Percentiles rank a stretch among this genome's conserved stretches.
Conservation (phyloP, 2,329 filamentous ascomycete species). For the Colletotrichum camelliae region DNA sequence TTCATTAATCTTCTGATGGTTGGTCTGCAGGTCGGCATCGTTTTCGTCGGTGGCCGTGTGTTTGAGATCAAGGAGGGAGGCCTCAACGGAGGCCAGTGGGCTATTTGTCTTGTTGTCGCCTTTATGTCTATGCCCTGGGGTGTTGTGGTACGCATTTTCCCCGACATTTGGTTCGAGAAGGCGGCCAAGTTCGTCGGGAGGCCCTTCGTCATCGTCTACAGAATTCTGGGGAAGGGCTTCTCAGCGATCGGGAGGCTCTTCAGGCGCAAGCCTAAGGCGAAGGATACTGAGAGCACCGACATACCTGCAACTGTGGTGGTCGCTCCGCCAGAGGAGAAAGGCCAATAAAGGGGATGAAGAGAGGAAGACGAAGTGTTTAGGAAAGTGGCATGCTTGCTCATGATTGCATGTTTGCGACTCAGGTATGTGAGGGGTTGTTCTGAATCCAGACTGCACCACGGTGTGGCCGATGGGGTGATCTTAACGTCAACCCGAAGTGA, state of each 20-base stretch:
- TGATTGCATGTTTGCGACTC: neutral
- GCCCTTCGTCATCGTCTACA: conserved; percentile 80
- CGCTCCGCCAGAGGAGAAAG: neutral
- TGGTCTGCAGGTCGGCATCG: conserved; percentile 60
- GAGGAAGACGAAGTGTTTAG: neutral
- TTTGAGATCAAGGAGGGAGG: conserved; percentile 46
- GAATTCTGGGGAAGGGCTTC: neutral
- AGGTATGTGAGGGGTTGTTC: neutral
- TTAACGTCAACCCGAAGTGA: neutral
- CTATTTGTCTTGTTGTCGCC: conserved; percentile 55
- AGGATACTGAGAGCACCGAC: neutral
- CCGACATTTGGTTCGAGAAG: conserved; percentile 72
- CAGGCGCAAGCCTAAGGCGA: neutral
- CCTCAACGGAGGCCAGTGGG: conserved; percentile 59
- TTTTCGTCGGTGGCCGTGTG: conserved; percentile 62
- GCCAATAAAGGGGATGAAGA: neutral
- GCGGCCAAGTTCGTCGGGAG: conserved; percentile 99
- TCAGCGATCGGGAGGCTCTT: neutral
- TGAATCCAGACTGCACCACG: neutral
- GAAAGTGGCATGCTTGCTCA: neutral
- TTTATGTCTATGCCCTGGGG: conserved; percentile 56
- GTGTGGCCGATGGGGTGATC: neutral
- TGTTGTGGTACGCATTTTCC: conserved; percentile 53
- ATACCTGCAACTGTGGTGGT: neutral
- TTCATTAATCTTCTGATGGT: conserved; percentile 63